Evolutionary conservation across 495 filamentous ascomycete species (phyloP), one percentile per base, ranked within the genome.

Genomic region (Podospora bellae-mahoneyi): DNA sequence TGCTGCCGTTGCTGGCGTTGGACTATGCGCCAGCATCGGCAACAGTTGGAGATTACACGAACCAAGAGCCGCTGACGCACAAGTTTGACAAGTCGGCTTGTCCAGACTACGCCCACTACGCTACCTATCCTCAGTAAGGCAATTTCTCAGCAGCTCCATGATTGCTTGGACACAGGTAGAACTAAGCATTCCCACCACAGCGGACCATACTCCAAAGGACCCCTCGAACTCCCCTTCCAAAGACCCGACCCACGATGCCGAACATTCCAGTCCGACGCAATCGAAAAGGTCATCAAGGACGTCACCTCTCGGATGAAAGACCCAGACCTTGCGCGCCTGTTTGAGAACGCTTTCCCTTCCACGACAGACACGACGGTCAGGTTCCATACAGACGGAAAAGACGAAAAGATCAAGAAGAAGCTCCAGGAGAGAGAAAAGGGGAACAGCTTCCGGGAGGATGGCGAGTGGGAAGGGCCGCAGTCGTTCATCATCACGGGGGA

Each of bases 401-500:
- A 78, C 20, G 78, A 81, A 44, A 77, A 77, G 34, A 60, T 70
- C 18, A 75, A 74, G 60, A 57, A 70, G 69, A 69, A 70, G 69
- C 34, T 71, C 4, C 66, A 28, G 23, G 55, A 65, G 54, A 54
- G 54, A 15, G 65, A 28, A 54, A 66, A 64, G 20, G 27, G 64
- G 13, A 64, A 71, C 54, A 32, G 64, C 10, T 68, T 32, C 64
- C 54, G 67, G 5, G 86, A 87, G 26, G 80, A 81, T 30, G 84
- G 85, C 3, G 82, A 86, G 67, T 97, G 93, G 93, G 84, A 90
- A 66, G 94, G 93, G 0, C 78, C 90, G 1, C 94, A 98, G 76
- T 93, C 89, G 48, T 99, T 99, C 78, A 91, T 99, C 69, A 96
- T 99, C 60, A 99, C 95, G 0, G 94, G 94, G n/a, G 95, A 99